Evolutionary conservation across 768 basidiomycete genomes (phyloP), one percentile per base, ranked within the genome.

Genomic region (Mycena metata): DNA sequence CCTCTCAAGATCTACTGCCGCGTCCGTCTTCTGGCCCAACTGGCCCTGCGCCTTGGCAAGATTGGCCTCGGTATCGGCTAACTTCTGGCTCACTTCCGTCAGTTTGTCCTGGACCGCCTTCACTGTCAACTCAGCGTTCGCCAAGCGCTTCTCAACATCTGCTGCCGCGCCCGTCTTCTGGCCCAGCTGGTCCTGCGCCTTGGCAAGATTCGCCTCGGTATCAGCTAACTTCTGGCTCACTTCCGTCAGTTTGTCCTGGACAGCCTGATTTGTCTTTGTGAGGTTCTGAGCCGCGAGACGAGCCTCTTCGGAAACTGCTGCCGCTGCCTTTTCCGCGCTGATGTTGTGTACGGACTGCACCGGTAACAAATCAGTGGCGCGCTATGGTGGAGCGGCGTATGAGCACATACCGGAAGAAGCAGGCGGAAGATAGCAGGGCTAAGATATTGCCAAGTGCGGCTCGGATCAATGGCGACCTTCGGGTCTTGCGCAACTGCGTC

Each of bases 391-490:
- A 51, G 24, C 17, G 26, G 58, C 50, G 24, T 51, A 51, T 51
- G 50, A 51, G 26, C 50, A 56, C 63, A 4, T 41, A 65, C 64
- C 0, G 64, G 64, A n/a, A 58, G 55, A 15, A 65, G 64, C 64
- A 65, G n/a, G n/a, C n/a, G n/a, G n/a, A n/a, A n/a, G n/a, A n/a
- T n/a, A n/a, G n/a, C n/a, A n/a, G n/a, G n/a, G n/a, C n/a, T n/a
- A n/a, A n/a, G n/a, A n/a, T n/a, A n/a, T n/a, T n/a, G n/a, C n/a
- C n/a, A n/a, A n/a, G 30, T 30, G 4, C 64, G 55, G 2, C 19
- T 24, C 46, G 47, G 56, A 58, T 65, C 64, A 47, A 42, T 35
- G 1, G 64, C 64, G n/a, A 65, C 64, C 30, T 51, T 41, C 11
- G 64, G 64, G 45, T 65, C 46, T 4, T 24, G 26, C 0, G 43